Evolutionary conservation across 306 rosid genomes (phyloP).

Genomic region (Casuarina equisetifolia): DNA sequence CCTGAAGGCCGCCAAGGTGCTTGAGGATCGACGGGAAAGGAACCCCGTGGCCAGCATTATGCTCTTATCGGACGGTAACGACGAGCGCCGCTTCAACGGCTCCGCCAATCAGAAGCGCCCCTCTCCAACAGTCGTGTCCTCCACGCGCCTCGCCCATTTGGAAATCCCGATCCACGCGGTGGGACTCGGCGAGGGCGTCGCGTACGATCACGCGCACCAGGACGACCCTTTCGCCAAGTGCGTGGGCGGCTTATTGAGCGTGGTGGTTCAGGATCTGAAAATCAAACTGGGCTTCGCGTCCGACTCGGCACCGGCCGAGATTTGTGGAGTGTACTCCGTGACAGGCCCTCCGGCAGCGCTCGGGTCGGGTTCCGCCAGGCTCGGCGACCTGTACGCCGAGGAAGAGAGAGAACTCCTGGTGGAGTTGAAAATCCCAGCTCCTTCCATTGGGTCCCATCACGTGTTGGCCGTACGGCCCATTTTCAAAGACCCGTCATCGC

Average conservation of each 20-base stretch:
- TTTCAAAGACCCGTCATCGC: constrained; percentile 55
- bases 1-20: constrained; percentile 80
- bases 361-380: constrained; percentile 37
- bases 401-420: constrained; percentile 72
- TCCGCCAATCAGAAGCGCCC: constrained; percentile 22
- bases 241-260: constrained; percentile 47
- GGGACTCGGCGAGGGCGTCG: constrained; percentile 30
- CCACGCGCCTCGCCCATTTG: constrained; percentile 50
- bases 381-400: constrained; percentile 67
- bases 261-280: constrained; percentile 66
- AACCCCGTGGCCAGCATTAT: constrained; percentile 64
- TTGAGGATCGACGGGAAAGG: constrained; percentile 88
- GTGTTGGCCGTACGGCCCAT: constrained; percentile 62
- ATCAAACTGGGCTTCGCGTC: constrained; percentile 59
- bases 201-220: constrained; percentile 26
- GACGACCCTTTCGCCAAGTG: constrained; percentile 51
- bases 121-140: constrained; percentile 27
- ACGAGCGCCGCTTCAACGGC: constrained; percentile 24
- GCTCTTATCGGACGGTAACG: constrained; percentile 47
- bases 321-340: constrained; percentile 66
- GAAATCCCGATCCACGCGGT: constrained; percentile 77
- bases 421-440: constrained; percentile 65
- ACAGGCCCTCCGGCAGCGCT: constrained; percentile 50
- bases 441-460: constrained; percentile 58
- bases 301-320: constrained; percentile 53